phyloP scores from a whole-genome alignment of 805 yeast species.

The Saccharomyces paradoxus region DNA sequence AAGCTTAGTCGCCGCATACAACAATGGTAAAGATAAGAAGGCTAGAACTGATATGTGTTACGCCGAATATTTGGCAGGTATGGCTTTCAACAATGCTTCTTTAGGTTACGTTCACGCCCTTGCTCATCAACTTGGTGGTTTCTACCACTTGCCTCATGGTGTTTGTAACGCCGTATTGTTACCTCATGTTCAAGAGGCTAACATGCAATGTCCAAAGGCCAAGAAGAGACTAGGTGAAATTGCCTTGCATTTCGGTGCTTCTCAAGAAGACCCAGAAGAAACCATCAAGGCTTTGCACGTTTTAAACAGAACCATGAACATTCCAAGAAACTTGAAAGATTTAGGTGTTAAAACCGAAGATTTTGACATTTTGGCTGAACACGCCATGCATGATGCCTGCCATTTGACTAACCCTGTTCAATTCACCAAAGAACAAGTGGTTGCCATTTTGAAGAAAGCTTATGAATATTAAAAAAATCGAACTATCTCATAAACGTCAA shows the following conservation, averaged over 20 bases:
- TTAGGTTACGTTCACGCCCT: constrained; percentile 36
- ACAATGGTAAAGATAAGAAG: constrained; percentile 34
- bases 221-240: constrained; percentile 14
- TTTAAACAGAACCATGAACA: constrained; percentile 10
- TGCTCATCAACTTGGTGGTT: constrained; percentile 35
- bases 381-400: constrained; percentile 22
- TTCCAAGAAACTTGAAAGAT: constrained; percentile 17
- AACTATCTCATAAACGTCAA: not conserved
- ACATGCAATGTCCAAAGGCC: constrained; percentile 7
- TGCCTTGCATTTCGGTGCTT: constrained; percentile 15
- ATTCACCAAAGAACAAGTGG: constrained; percentile 18
- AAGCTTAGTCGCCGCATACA: constrained; percentile 34
- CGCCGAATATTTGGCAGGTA: constrained; percentile 39
- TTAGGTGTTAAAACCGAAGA: constrained; percentile 17
- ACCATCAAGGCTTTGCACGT: constrained; percentile 10
- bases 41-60: constrained; percentile 38
- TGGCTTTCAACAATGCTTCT: constrained; percentile 38
- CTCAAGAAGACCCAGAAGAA: constrained; percentile 12
- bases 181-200: constrained; percentile 32
- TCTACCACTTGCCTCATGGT: constrained; percentile 38
- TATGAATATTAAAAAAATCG: constrained; percentile 2
- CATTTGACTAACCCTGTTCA: constrained; percentile 17
- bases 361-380: constrained; percentile 15
- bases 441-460: constrained; percentile 14
- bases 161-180: constrained; percentile 39